Base-by-base conservation (phyloP, 768 basidiomycete genomes). In the Leccinum variicolor region DNA sequence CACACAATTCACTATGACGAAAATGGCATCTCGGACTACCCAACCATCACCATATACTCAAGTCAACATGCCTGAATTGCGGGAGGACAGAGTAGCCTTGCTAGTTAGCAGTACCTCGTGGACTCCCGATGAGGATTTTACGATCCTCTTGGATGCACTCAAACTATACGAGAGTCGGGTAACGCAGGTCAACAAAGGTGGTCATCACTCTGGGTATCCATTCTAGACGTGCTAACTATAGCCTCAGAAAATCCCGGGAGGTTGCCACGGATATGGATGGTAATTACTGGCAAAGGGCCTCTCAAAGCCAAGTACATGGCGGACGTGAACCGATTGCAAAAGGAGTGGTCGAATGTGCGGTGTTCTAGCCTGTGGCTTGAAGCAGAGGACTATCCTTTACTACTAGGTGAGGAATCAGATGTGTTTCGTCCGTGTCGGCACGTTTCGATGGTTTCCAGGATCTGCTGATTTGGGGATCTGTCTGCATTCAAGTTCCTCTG, bases 61-160 rank as follows among this genome's bases (percentile, higher is more conserved):
- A 29, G 54, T 68, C 26, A 66, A 64, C 36, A 70, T 77, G 65
- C 84, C 89, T 5, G 66, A 66, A n/a, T 72, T 84, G 25, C 82
- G 91, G 33, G 64, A 74, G 2, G 90, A 93, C 61, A 79, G 95
- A 56, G 92, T 94, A 4, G 94, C 93, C 1, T 75, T 98, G 2
- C 62, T 98, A 17, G 86, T 99, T 26, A 93, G 91, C 23, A 92
- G 92, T 62, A 99, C 97, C 1, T 94, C 91, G 15, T 98, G 96
- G 96, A 98, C 97, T 1, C 84, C 92, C 6, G 97, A 99, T 66
- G 97, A 99, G 70, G 94, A 98, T 70, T 98, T 99, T 62, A 75
- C 81, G 9, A 82, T 97, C 52, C 83, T 99, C 17, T 72, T 98
- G 21, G 79, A 83, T 19, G 93, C 94, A 3, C 76, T 99, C 39